phyloP scores from a whole-genome alignment of 2,329 filamentous ascomycete genomes.

The Samsoniella hepiali region DNA sequence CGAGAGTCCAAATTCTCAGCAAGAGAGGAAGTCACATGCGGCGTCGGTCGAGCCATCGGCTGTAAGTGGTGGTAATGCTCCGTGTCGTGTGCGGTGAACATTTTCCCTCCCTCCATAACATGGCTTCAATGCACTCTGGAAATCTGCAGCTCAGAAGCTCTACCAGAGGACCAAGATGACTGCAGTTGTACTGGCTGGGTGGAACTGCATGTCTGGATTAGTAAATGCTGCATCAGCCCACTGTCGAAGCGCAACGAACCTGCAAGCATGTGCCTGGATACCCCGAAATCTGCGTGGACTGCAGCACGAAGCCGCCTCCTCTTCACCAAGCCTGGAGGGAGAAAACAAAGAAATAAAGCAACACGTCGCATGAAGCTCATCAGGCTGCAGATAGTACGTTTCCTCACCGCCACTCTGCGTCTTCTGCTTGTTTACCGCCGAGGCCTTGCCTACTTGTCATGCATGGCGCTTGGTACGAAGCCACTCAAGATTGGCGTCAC shows the following conservation, averaged over 20 bases:
- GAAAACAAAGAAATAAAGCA: not conserved
- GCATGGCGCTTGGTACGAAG: not conserved
- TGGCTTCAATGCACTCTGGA: not conserved
- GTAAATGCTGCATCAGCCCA: not conserved
- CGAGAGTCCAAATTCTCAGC: not conserved
- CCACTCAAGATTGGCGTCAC: not conserved
- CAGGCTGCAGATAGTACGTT: not conserved
- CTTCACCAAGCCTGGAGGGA: not conserved
- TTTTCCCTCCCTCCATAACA: not conserved
- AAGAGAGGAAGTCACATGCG: not conserved
- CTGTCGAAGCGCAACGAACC: not conserved
- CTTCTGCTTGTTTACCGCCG: not conserved
- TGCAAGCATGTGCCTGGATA: not conserved
- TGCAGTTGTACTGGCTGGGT: not conserved
- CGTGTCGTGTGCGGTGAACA: not conserved
- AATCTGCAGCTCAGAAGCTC: not conserved
- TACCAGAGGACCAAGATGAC: no score
- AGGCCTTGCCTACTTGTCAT: not conserved
- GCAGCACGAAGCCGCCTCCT: not conserved
- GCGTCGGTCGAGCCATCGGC: not conserved
- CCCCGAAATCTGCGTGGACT: not conserved
- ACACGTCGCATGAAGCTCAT: not conserved
- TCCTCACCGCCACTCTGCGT: constrained; percentile 4
- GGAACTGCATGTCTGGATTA: not conserved
- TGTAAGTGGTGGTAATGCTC: not conserved